A percentile compares a stretch with the other conserved stretches of the same genome.
These are phyloP conservation scores for Ganoderma boninense DNA, from an alignment of 1,284 basidiomycete species.

Conservation along the genomic window DNA sequence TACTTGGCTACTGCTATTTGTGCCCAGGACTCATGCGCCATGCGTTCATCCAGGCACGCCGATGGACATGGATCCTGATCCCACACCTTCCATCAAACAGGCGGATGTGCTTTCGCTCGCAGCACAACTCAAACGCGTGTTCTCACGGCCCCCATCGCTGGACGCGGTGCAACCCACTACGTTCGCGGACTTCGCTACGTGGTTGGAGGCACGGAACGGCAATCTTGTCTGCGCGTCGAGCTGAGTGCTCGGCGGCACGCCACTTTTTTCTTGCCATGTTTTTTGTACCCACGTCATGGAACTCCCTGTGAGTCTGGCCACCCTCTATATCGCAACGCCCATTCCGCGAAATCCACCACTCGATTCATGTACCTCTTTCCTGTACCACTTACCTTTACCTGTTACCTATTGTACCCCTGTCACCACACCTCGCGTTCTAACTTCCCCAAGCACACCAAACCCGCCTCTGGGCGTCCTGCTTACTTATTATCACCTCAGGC, in stretches of 20 bases:
- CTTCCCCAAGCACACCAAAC: too few relatives aligned
- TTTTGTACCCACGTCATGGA: not conserved
- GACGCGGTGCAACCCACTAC: not conserved
- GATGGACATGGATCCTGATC: not conserved
- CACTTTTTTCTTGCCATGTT: not conserved
- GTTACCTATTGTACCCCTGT: not conserved
- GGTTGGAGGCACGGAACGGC: not conserved
- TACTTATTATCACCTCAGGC: too few relatives aligned
- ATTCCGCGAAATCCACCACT: not conserved
- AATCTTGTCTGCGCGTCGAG: not conserved
- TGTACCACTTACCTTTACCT: not conserved
- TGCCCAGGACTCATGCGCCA: not conserved
- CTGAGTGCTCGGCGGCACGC: not conserved
- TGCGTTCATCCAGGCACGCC: not conserved
- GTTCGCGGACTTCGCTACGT: not conserved
- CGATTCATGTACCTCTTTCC: not conserved
- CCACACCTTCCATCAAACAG: not conserved
- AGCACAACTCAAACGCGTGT: not conserved
- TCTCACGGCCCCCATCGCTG: not conserved
- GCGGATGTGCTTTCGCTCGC: not conserved
- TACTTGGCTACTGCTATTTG: not conserved
- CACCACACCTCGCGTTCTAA: too few relatives aligned
- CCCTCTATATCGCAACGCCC: not conserved
- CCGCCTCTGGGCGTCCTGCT: too few relatives aligned
- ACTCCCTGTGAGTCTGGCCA: not conserved